These are phyloP conservation scores for Brassica balearica DNA, from an alignment of 441 rosid species.

Conservation along the genomic window DNA sequence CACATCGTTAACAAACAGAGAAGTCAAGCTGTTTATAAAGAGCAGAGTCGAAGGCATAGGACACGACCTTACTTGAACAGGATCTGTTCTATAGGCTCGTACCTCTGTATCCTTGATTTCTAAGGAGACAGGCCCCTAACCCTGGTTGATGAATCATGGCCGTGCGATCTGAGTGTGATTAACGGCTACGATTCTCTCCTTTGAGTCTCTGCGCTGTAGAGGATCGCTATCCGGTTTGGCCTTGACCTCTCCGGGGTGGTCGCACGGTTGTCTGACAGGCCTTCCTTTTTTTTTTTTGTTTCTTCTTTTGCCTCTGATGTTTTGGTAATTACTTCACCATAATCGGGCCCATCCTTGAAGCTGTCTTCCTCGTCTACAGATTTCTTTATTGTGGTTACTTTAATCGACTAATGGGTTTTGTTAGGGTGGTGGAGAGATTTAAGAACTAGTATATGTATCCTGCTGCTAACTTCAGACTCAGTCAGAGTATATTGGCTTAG, in stretches of 20 bases:
- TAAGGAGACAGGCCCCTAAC: background rate
- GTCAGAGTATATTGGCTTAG: background rate
- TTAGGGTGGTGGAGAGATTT: background rate
- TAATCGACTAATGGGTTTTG: background rate
- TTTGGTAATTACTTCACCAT: too few species aligned
- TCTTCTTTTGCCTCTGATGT: background rate
- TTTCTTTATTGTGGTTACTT: background rate
- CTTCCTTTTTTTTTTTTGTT: background rate
- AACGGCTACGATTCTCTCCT: background rate
- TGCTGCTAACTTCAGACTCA: background rate
- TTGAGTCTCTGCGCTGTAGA: background rate
- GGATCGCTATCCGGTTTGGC: background rate
- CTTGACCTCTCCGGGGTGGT: background rate
- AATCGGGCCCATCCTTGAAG: background rate
- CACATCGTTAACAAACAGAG: background rate
- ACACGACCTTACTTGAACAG: background rate
- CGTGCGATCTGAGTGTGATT: background rate
- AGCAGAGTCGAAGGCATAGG: background rate
- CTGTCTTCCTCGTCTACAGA: background rate
- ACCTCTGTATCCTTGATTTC: slow-evolving; percentile 1
- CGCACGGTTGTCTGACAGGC: slow-evolving; percentile 7
- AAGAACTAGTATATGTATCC: background rate
- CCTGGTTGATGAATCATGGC: background rate
- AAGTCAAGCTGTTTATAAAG: too few species aligned
- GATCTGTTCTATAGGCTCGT: slow-evolving; percentile 1